Conservation (phyloP, 352 stramenopile species). For the Phytophthora sp. region DNA sequence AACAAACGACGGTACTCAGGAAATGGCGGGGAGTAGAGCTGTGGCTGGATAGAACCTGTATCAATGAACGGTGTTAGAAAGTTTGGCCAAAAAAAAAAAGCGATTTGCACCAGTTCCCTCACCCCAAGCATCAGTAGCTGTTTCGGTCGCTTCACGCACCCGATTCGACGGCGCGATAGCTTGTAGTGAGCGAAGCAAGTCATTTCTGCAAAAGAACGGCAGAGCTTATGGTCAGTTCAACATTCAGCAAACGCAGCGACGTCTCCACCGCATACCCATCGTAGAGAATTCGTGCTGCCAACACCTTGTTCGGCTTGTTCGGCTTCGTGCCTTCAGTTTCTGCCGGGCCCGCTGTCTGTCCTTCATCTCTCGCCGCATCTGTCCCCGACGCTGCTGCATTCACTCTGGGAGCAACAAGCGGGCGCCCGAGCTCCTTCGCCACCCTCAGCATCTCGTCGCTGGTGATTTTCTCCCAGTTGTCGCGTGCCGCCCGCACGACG, state of each 20-base stretch:
- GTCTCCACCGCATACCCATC: conserved; percentile 41
- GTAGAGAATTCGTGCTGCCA: conserved; percentile 62
- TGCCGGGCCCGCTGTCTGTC: background rate
- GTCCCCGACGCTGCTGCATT: background rate
- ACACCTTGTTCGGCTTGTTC: conserved; percentile 16
- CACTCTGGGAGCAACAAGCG: conserved; percentile 34
- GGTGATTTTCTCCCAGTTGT: conserved; percentile 70
- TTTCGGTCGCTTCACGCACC: conserved; percentile 9
- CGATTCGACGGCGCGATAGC: conserved; percentile 61
- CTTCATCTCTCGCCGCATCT: background rate
- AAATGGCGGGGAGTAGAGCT: conserved; percentile 50
- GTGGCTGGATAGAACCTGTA: conserved; percentile 67
- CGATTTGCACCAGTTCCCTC: background rate
- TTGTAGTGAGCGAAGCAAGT: conserved; percentile 70
- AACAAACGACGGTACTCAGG: conserved; percentile 53
- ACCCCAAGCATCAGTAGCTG: conserved; percentile 42
- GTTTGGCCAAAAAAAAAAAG: background rate
- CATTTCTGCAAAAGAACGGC: conserved; percentile 39
- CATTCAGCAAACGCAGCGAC: background rate
- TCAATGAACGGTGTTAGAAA: background rate
- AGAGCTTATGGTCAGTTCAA: too few species aligned
- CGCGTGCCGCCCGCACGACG: conserved; percentile 42
- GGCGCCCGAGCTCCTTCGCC: conserved; percentile 45
- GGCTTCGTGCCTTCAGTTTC: conserved; percentile 19
- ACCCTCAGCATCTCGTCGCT: conserved; percentile 71